Percentiles rank a stretch among this genome's conserved stretches.
These are phyloP conservation scores for Dendryphion nanum DNA, from an alignment of 2,329 filamentous ascomycete species.

Conservation along the genomic window DNA sequence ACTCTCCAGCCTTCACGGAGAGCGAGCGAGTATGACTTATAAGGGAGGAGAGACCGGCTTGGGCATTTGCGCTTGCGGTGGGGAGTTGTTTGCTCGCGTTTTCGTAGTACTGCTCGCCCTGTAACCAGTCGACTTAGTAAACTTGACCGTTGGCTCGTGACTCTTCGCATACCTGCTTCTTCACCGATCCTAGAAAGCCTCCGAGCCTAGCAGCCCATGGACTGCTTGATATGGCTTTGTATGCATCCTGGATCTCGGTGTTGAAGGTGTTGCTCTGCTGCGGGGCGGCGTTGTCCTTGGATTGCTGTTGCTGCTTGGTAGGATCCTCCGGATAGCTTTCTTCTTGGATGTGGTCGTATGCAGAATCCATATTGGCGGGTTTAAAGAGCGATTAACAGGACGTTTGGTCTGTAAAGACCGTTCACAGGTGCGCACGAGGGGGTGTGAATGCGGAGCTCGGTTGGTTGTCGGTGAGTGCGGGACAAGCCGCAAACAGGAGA, in stretches of 20 bases:
- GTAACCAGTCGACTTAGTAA: conserved; percentile 3
- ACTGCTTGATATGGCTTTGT: conserved; percentile 87
- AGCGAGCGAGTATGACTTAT: conserved; percentile 72
- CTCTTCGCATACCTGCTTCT: conserved; percentile 70
- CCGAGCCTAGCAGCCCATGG: conserved; percentile 89
- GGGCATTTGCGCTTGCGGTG: conserved; percentile 76
- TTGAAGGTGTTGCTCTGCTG: conserved; percentile 61
- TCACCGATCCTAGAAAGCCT: conserved; percentile 85
- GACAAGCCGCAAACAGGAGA: conserved; percentile 14
- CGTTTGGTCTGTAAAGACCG: not conserved
- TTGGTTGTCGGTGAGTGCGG: conserved; percentile 4
- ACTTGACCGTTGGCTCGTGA: not conserved
- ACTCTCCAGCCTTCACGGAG: conserved; percentile 50
- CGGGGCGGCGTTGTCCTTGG: conserved; percentile 43
- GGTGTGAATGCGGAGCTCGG: conserved; percentile 3
- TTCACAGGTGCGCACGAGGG: not conserved
- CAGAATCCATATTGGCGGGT: conserved; percentile 73
- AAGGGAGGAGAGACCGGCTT: conserved; percentile 62
- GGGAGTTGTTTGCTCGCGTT: conserved; percentile 79
- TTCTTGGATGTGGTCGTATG: conserved; percentile 95
- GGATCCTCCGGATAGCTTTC: conserved; percentile 59
- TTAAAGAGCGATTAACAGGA: too few species aligned
- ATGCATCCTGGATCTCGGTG: conserved; percentile 88
- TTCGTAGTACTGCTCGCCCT: conserved; percentile 86
- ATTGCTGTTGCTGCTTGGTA: conserved; percentile 49